phyloP scores from a whole-genome alignment of 371 early-diverging fungal genomes.

The Dinochytrium kinnereticum region DNA sequence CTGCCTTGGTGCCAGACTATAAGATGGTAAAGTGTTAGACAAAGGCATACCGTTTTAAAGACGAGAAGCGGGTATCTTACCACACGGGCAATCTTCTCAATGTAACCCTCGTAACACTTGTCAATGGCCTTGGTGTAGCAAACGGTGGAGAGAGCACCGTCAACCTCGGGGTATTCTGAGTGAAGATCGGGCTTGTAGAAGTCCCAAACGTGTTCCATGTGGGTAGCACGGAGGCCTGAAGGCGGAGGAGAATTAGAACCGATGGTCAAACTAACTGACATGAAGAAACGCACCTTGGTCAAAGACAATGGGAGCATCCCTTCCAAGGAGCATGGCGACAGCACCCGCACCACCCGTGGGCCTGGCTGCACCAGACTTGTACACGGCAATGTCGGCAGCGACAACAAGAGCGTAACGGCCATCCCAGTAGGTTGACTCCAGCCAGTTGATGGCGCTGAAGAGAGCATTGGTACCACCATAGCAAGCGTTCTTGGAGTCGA shows the following conservation, averaged over 20 bases:
- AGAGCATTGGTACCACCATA: constrained; percentile 98
- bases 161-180: constrained; percentile 95
- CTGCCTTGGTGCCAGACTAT: constrained; percentile 36
- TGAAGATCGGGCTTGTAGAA: constrained; percentile 97
- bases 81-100: constrained; percentile 69
- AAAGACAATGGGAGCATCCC: constrained; percentile 92
- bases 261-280: constrained; percentile 6
- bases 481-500: constrained; percentile 98
- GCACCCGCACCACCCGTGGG: constrained; percentile 97
- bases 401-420: constrained; percentile 76
- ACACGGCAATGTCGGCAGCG: constrained; percentile 96
- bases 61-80: neutral
- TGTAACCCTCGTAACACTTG: constrained; percentile 82
- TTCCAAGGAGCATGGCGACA: constrained; percentile 93
- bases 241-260: neutral
- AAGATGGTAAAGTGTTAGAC: neutral
- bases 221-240: constrained; percentile 77
- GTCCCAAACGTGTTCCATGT: constrained; percentile 97
- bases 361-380: constrained; percentile 88
- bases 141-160: constrained; percentile 87
- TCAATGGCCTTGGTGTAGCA: constrained; percentile 94
- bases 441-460: constrained; percentile 96
- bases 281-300: constrained; percentile 63
- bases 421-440: constrained; percentile 76
- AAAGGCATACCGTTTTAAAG: neutral